Evolutionary conservation across 2,329 filamentous ascomycete species (phyloP).

Genomic region (Exophiala oligosperma): DNA sequence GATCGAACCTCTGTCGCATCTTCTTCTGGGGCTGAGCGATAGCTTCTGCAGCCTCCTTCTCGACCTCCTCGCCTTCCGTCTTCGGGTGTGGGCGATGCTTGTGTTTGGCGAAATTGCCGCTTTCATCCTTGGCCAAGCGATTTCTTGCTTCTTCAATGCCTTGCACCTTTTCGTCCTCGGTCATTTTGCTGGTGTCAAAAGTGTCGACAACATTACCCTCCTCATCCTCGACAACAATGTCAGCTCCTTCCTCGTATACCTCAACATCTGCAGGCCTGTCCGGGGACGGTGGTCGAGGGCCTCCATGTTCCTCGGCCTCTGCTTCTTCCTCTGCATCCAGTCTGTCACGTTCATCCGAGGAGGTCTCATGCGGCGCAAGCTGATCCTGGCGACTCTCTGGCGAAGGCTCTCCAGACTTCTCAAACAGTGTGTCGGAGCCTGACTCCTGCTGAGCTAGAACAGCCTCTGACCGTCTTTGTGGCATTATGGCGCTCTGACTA

Average conservation of each 20-base stretch:
- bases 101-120: constrained; percentile 49
- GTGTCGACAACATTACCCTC: constrained; percentile 83
- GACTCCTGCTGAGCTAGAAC: constrained; percentile 19
- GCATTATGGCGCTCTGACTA: constrained; percentile 84
- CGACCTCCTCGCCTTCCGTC: constrained; percentile 44
- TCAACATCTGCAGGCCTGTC: constrained; percentile 50
- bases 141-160: constrained; percentile 54
- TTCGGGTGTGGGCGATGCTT: constrained; percentile 44
- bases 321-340: constrained; percentile 36
- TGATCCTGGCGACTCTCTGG: constrained; percentile 22
- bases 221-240: constrained; percentile 79
- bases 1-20: constrained; percentile 50
- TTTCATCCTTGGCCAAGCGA: constrained; percentile 54
- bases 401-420: constrained; percentile 27
- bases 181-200: constrained; percentile 49
- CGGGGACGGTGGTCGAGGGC: constrained; percentile 1
- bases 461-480: constrained; percentile 47
- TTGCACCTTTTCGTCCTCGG: constrained; percentile 61
- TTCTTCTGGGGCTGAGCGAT: constrained; percentile 37
- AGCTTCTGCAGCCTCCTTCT: constrained; percentile 39
- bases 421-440: constrained; percentile 26
- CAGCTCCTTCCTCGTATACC: constrained; percentile 75
- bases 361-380: constrained; percentile 10
- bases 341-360: constrained; percentile 37
- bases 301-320: constrained; percentile 35